Base-by-base conservation (phyloP, 140 eudicot species). In the Artemisia princeps region DNA sequence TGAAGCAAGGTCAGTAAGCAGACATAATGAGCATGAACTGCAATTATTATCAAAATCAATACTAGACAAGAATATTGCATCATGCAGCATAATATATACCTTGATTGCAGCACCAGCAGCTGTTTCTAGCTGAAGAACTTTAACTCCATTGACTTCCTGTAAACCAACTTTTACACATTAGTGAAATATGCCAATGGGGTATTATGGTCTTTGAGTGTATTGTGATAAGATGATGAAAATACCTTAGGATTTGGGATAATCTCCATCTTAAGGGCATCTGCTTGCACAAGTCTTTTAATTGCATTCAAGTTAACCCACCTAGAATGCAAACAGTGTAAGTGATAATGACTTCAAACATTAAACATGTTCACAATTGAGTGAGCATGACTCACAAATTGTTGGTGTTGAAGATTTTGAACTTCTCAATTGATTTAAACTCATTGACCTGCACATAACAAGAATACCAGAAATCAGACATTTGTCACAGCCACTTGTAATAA, bases 31-130 rank as follows among this genome's bases (percentile, higher is more conserved):
- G 24, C 11, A 40, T 19, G 24, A 67, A 60, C 24, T 33, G 15
- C n/a, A 10, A 17, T 57, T 37, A 44, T 44, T 24, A 60, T 14
- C 23, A 64, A 44, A 22, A 59, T 59, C 52, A 73, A 14, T 55
- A 59, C 2, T 15, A 45, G 16, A 28, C 15, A 20, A 22, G 44
- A 26, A 74, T 16, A 37, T 37, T 37, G 44, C 44, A 37, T 37
- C 44, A 37, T 64, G 50, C n/a, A 61, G 63, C 26, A 59, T 65
- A 17, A 57, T 37, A 17, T 45, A 33, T 84, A 91, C 97, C 96
- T 73, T 88, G 67, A 92, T 92, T 55, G 98, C 98, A 55, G 98
- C 98, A 60, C 98, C 98, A 44, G 96, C 96, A 63, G 98, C 98
- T 59, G 98, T 88, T 82, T 92, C 98, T 56, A 88, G 89, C 80